Conservation (phyloP, 2,329 filamentous ascomycete genomes). For the Cytospora mali region DNA sequence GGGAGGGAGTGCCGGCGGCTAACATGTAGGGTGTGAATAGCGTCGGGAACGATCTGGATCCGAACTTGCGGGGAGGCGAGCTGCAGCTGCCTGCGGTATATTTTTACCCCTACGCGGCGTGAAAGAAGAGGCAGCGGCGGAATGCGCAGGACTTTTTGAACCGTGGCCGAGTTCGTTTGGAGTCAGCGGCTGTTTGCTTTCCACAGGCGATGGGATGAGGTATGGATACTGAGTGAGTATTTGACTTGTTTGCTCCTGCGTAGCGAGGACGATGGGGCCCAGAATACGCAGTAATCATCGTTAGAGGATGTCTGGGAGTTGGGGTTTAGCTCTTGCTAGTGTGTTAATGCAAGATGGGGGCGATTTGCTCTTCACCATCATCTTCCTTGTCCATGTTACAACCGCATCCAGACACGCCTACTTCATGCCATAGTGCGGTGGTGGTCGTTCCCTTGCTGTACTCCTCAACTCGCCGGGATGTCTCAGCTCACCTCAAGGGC, state of each 20-base stretch:
- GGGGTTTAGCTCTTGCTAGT: background rate
- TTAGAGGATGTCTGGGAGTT: background rate
- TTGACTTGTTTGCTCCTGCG: background rate
- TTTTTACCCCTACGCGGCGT: background rate
- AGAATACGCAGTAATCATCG: background rate
- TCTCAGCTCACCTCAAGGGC: background rate
- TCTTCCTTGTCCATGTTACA: background rate
- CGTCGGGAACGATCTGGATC: background rate
- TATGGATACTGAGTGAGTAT: background rate
- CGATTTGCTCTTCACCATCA: background rate
- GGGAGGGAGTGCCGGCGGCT: conserved; percentile 39
- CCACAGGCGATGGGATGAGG: background rate
- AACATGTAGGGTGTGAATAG: conserved; percentile 37
- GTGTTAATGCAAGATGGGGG: background rate
- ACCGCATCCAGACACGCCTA: background rate
- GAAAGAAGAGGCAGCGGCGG: background rate
- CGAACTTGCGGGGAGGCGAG: background rate
- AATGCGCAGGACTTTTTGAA: background rate
- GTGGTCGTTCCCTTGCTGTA: no score
- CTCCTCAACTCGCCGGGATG: no score
- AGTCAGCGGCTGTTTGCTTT: background rate
- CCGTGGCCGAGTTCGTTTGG: background rate
- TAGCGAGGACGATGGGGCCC: background rate
- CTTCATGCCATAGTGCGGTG: no score
- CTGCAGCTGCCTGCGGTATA: background rate